Percentiles rank a stretch among this genome's conserved stretches.
phyloP scores from a whole-genome alignment of 495 filamentous ascomycete genomes.

The Penicillium dipodomyicola region DNA sequence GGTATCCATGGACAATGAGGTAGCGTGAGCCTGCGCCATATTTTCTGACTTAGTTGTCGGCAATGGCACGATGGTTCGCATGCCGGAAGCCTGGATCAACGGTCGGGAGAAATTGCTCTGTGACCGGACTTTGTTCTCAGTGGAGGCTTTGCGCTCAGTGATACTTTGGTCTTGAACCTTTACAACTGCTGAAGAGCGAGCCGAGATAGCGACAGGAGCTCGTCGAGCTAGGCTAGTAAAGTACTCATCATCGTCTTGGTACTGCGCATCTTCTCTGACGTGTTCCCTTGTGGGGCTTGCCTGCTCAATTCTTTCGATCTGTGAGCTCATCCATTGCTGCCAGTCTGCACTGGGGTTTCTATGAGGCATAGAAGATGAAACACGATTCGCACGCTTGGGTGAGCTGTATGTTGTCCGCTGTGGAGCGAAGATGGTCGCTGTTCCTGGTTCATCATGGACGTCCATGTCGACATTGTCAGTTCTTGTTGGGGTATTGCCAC shows the following conservation, averaged over 20 bases:
- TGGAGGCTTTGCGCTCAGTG: slow-evolving; percentile 9
- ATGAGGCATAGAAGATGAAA: slow-evolving; percentile 1
- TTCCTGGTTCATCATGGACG: slow-evolving; percentile 33
- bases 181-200: neutral
- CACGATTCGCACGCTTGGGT: slow-evolving; percentile 22
- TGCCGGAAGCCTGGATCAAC: slow-evolving; percentile 36
- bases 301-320: slow-evolving; percentile 41
- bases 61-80: slow-evolving; percentile 27
- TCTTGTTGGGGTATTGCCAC: slow-evolving; percentile 40
- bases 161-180: neutral
- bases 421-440: slow-evolving; percentile 46
- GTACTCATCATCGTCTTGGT: slow-evolving; percentile 44
- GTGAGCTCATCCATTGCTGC: slow-evolving; percentile 50
- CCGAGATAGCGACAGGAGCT: slow-evolving; percentile 1
- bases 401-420: slow-evolving; percentile 41
- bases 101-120: slow-evolving; percentile 41
- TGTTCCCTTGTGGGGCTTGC: slow-evolving; percentile 44
- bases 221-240: slow-evolving; percentile 18
- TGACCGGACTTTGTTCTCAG: slow-evolving; percentile 10
- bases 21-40: neutral
- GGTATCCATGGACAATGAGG: neutral
- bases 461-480: slow-evolving; percentile 16
- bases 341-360: slow-evolving; percentile 40
- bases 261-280: slow-evolving; percentile 60
- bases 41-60: slow-evolving; percentile 14